Evolutionary conservation across 1,284 basidiomycete genomes (phyloP), one percentile per base, ranked within the genome.

Genomic region (Malassezia obtusa): DNA sequence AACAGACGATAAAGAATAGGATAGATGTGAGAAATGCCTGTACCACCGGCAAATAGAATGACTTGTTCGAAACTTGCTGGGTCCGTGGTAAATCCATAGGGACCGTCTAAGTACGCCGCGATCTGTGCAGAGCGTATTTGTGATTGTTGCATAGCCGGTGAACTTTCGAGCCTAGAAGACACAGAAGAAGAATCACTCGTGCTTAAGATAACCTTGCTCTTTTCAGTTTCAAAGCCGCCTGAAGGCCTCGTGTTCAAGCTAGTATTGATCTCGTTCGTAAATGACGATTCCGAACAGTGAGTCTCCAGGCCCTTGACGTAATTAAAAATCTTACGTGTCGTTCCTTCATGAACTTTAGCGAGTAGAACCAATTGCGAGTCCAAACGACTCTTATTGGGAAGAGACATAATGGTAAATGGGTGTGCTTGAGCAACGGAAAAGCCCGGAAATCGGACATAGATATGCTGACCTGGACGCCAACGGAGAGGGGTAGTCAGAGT

Each of bases 11-110:
- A n/a, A 4, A 48, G 22, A 19, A 50, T 28, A 1, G 53, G 48
- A 12, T 45, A n/a, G 4, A 36, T 26, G 22, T 66, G 60, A 0
- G 67, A 60, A 44, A 67, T 63, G 14, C 68, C 68, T 8, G 58
- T 35, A 1, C 45, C 45, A 19, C 45, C 45, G 7, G 45, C 45
- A 28, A 35, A 46, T 7, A 46, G 11, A 2, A 25, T n/a, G 2
- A 36, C 32, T 3, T 33, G 31, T 11, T 33, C 45, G 9, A 22
- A 35, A 10, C 22, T 24, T 3, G 31, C 31, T 2, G 45, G 22
- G 11, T 24, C 32, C 4, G 45, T 33, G 5, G 33, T 21, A 8
- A 21, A 46, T 2, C 45, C 45, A 8, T 46, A 46, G 11, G 45
- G 45, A 2, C 45, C 45, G 32, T 46, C 45, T 5, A 46, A 19